Conservation (phyloP, 1,284 basidiomycete genomes). For the Ceratobasidium sp. region DNA sequence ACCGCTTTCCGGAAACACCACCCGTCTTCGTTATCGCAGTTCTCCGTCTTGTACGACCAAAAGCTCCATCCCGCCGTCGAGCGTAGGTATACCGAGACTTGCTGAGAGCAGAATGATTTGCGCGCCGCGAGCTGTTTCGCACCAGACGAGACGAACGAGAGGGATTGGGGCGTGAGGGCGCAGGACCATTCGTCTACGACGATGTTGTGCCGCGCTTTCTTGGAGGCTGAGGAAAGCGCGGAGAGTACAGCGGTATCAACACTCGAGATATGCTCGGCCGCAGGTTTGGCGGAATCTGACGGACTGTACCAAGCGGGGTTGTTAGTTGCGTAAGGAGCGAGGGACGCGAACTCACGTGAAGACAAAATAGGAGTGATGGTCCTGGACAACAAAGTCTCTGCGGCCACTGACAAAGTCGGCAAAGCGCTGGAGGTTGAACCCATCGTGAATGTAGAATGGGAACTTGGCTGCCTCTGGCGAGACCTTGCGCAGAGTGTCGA, state of each 20-base stretch:
- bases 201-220: slow-evolving; percentile 64
- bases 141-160: slow-evolving; percentile 62
- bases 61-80: slow-evolving; percentile 75
- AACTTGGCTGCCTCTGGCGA: slow-evolving; percentile 61
- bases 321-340: background rate
- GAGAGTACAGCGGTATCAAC: slow-evolving; percentile 59
- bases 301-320: slow-evolving; percentile 44
- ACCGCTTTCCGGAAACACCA: slow-evolving; percentile 76
- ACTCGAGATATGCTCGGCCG: slow-evolving; percentile 62
- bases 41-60: slow-evolving; percentile 76
- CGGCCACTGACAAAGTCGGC: slow-evolving; percentile 65
- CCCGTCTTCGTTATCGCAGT: slow-evolving; percentile 65
- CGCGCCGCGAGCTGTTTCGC: slow-evolving; percentile 55
- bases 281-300: slow-evolving; percentile 60
- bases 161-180: slow-evolving; percentile 68
- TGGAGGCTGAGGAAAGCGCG: slow-evolving; percentile 57
- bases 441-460: slow-evolving; percentile 81
- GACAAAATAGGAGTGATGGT: slow-evolving; percentile 68
- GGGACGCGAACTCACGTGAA: slow-evolving; percentile 13
- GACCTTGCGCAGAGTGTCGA: slow-evolving; percentile 64
- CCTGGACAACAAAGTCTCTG: slow-evolving; percentile 76
- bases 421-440: slow-evolving; percentile 70
- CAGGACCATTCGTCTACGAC: slow-evolving; percentile 80
- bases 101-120: slow-evolving; percentile 68
- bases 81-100: slow-evolving; percentile 70